Evolutionary conservation across 768 basidiomycete species (phyloP), one percentile per base, ranked within the genome.

Genomic region (Clavaria fumosa): DNA sequence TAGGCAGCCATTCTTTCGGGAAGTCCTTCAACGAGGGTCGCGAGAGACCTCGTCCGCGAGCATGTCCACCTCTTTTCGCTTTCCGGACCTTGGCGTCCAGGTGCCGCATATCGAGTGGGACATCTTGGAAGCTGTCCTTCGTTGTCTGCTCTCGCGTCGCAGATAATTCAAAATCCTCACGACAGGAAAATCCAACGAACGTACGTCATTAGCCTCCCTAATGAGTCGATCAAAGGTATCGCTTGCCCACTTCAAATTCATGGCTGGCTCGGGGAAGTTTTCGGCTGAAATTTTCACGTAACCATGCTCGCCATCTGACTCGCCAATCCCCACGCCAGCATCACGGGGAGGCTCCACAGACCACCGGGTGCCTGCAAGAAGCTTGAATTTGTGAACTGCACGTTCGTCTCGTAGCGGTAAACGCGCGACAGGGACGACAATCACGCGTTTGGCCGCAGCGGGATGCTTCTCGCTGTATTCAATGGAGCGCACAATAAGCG

Each of bases 181-280:
- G 19, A 18, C 40, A 19, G 11, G 22, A 41, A 7, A 31, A 9
- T 27, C 28, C 34, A 28, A 30, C 34, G 36, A 15, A 70, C 86
- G 47, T 51, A 95, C 93, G 14, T 28, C 26, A 54, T 90, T 88
- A 7, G 90, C 85, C 49, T 78, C 78, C n/a, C 56, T 58, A 43
- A 96, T 54, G 30, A 99, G 59, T 47, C 68, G 61, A 50, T 90
- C 82, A 38, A 99, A 56, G 11, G 74, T 68, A 52, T 97, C 91
- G 46, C 80, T 82, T 27, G 82, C 85, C 82, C 88, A 93, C 56
- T 91, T 93, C 49, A 93, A 62, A 57, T 99, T 99, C 82, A 84
- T 79, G 19, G 73, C 66, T 2, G 77, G 71, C 46, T 72, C 66
- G 5, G 77, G 75, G 56, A 88, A 93, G 55, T 81, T 73, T 49